Percentiles rank a stretch among this genome's conserved stretches.
These are phyloP conservation scores for Ascochyta pisi DNA, from an alignment of 2,329 filamentous ascomycete genomes.

Conservation along the genomic window DNA sequence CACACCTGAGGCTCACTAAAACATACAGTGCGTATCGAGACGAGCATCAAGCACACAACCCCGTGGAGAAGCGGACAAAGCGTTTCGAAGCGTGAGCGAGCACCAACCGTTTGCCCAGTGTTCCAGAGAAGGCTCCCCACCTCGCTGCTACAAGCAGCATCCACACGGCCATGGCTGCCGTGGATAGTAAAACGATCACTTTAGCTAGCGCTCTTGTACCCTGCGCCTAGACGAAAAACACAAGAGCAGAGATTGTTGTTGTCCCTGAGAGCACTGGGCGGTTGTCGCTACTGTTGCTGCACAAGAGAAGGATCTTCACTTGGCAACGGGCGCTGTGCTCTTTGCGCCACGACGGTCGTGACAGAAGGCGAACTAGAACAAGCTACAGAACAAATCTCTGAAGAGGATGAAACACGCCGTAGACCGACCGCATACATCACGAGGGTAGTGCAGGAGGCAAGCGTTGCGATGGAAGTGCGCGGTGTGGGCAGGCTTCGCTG, in stretches of 20 bases:
- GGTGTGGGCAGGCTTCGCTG: conserved; percentile 4
- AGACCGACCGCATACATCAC: conserved; percentile 23
- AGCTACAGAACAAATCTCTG: conserved; percentile 24
- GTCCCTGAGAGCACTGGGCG: conserved; percentile 30
- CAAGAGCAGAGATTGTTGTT: conserved; percentile 1
- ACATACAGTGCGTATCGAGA: conserved; percentile 4
- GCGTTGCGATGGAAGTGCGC: not conserved
- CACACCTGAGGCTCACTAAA: conserved; percentile 11
- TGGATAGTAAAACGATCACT: conserved; percentile 1
- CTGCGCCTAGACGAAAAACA: conserved; percentile 1
- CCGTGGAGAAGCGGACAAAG: conserved; percentile 22
- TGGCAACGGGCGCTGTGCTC: conserved; percentile 33
- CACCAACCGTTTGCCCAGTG: conserved; percentile 22
- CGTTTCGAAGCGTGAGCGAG: conserved; percentile 24
- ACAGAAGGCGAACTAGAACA: conserved; percentile 20
- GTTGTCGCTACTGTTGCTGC: conserved; percentile 26
- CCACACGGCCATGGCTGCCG: conserved; percentile 3
- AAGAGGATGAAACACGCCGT: conserved; percentile 25
- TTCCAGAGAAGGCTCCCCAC: conserved; percentile 13
- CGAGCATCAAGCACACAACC: conserved; percentile 5
- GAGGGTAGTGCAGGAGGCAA: conserved; percentile 9
- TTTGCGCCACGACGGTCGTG: conserved; percentile 22
- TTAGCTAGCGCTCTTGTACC: conserved; percentile 1
- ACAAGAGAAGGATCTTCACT: conserved; percentile 36
- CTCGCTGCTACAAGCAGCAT: conserved; percentile 4